Evolutionary conservation across 805 yeast species (phyloP), one percentile per base, ranked within the genome.

Genomic region (Pichia ethanolica): DNA sequence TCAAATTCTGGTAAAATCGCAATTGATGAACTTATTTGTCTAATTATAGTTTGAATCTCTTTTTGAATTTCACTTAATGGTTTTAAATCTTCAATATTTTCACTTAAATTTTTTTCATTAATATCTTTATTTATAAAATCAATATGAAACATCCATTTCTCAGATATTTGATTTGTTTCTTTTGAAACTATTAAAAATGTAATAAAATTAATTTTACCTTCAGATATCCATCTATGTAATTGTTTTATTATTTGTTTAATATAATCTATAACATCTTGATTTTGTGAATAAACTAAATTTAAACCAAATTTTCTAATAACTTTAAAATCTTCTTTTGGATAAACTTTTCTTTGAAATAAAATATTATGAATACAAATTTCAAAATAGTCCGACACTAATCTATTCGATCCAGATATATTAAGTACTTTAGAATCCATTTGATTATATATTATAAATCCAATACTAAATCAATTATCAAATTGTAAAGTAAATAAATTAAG

Each of bases 1-100:
- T 78, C 79, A 32, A 90, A 67, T 27, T 83, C 75, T 0, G 98
- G 98, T 39, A 90, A 71, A 61, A 89, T 89, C 0, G 96, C 80
- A 2, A 86, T 87, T 39, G 93, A 82, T 0, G 96, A 88, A 0
- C 96, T 88, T 46, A 90, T 86, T 58, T 90, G 97, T 47, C 97
- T 77, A 38, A 90, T 81, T 6, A 90, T 82, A 0, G 89, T 79
- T 63, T 87, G 91, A n/a, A 89, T 87, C 55, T 89, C 93, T 46
- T 67, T 71, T 56, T 85, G 90, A 4, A 83, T 77, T 34, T 75
- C 77, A 3, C 73, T 78, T n/a, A 53, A 20, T 14, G 45, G 28
- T 39, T 49, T 34, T 20, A 14, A n/a, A 43, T 14, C 3, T 6
- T 7, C 13, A 7, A 27, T 28, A 59, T 7, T 7, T 25, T 27